Conservation (phyloP, 352 stramenopile species). For the Pythium oligandrum region DNA sequence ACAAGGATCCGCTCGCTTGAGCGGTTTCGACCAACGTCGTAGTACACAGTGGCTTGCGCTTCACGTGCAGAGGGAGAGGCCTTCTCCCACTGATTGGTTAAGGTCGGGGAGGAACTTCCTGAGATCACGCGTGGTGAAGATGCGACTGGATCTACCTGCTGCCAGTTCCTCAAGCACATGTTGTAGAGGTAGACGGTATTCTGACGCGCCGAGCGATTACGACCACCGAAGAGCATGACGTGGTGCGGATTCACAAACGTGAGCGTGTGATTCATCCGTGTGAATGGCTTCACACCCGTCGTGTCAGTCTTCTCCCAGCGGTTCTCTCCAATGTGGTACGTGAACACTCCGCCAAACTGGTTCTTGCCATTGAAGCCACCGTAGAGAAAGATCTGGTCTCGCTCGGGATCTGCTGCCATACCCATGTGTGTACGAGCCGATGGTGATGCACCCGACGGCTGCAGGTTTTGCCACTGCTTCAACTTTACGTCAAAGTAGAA, state of each 20-base stretch:
- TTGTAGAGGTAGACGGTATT: conserved; percentile 61
- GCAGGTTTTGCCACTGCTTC: conserved; percentile 49
- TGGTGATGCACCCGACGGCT: conserved; percentile 24
- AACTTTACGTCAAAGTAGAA: conserved; percentile 69
- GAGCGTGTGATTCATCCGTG: conserved; percentile 60
- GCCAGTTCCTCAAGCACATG: background rate
- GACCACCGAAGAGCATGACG: conserved; percentile 57
- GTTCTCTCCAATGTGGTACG: conserved; percentile 42
- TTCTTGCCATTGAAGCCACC: conserved; percentile 49
- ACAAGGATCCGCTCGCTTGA: conserved; percentile 37
- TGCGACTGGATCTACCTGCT: too few species aligned
- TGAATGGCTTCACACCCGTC: conserved; percentile 34
- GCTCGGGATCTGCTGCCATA: conserved; percentile 35
- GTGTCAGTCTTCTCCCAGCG: conserved; percentile 52
- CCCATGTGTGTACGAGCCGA: conserved; percentile 43
- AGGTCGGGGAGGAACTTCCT: too few species aligned
- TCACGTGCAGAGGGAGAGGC: background rate
- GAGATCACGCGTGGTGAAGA: too few species aligned
- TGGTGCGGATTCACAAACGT: conserved; percentile 41
- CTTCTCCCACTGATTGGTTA: background rate
- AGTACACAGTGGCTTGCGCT: conserved; percentile 43
- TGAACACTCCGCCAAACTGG: conserved; percentile 53
- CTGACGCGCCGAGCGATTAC: conserved; percentile 33
- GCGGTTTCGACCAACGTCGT: conserved; percentile 1
- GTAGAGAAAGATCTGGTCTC: conserved; percentile 61